Conservation (phyloP, 2,329 filamentous ascomycete genomes). For the Pyrenophora seminiperda region DNA sequence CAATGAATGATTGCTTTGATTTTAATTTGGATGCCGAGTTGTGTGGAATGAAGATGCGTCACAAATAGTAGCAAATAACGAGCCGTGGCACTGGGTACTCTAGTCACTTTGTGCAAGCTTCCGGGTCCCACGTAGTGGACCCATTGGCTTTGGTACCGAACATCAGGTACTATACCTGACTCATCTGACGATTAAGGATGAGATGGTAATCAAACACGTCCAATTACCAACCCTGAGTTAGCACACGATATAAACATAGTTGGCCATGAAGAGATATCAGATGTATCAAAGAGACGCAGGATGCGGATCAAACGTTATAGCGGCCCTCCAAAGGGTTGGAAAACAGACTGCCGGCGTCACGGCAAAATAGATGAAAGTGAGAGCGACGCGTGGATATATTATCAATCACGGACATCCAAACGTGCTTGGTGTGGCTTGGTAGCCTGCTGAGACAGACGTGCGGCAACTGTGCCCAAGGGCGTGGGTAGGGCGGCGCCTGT, state of each 20-base stretch:
- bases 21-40: too few relatives aligned
- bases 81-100: too few relatives aligned
- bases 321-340: background rate
- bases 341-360: background rate
- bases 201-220: too few relatives aligned
- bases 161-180: too few relatives aligned
- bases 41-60: background rate
- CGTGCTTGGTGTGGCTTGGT: background rate
- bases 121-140: background rate
- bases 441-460: slow-evolving; percentile 14
- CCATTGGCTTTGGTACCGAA: too few relatives aligned
- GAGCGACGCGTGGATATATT: background rate
- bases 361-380: background rate
- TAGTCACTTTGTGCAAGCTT: background rate
- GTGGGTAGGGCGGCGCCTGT: slow-evolving; percentile 6
- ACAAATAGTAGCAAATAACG: too few relatives aligned
- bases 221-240: too few relatives aligned
- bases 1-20: too few relatives aligned
- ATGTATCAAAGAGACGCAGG: background rate
- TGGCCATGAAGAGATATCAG: too few relatives aligned
- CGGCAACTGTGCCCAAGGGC: slow-evolving; percentile 4
- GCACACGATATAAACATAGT: too few relatives aligned
- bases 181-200: too few relatives aligned
- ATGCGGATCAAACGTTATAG: slow-evolving; percentile 8
- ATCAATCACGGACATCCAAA: slow-evolving; percentile 1